Percentiles rank a stretch among this genome's conserved stretches.
These are phyloP conservation scores for Elsinoe batatas DNA, from an alignment of 2,329 filamentous ascomycete species.

Conservation along the genomic window DNA sequence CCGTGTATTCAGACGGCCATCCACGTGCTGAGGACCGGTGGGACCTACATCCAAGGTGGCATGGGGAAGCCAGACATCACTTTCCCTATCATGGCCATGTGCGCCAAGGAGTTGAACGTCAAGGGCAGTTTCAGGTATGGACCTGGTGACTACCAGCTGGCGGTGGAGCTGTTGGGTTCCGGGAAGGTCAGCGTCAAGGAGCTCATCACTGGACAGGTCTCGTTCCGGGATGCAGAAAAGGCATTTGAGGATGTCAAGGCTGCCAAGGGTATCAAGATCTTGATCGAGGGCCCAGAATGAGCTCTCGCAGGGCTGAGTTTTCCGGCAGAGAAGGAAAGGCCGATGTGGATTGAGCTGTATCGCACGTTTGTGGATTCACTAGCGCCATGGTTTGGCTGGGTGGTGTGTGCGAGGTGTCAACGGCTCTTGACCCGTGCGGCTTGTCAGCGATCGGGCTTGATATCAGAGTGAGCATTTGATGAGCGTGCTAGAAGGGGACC, in stretches of 20 bases:
- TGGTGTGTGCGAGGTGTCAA: constrained; percentile 11
- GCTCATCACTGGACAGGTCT: constrained; percentile 64
- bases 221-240: constrained; percentile 69
- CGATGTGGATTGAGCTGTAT: background rate
- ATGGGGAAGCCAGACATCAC: constrained; percentile 79
- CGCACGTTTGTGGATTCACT: constrained; percentile 11
- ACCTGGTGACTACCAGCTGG: constrained; percentile 65
- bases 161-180: constrained; percentile 61
- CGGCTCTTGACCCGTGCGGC: background rate
- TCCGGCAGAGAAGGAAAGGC: background rate
- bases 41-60: constrained; percentile 69
- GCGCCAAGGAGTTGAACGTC: constrained; percentile 73
- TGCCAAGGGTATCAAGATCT: constrained; percentile 61
- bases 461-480: background rate
- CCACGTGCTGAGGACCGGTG: constrained; percentile 58
- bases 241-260: constrained; percentile 78
- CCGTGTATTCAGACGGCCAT: constrained; percentile 66
- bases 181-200: constrained; percentile 65
- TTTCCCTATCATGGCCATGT: constrained; percentile 83
- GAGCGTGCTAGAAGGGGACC: background rate
- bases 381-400: constrained; percentile 11
- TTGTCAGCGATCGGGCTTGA: background rate
- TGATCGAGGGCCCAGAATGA: constrained; percentile 34
- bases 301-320: background rate
- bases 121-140: constrained; percentile 52